Conservation (phyloP, 495 filamentous ascomycete genomes). For the Aspergillus homomorphus region DNA sequence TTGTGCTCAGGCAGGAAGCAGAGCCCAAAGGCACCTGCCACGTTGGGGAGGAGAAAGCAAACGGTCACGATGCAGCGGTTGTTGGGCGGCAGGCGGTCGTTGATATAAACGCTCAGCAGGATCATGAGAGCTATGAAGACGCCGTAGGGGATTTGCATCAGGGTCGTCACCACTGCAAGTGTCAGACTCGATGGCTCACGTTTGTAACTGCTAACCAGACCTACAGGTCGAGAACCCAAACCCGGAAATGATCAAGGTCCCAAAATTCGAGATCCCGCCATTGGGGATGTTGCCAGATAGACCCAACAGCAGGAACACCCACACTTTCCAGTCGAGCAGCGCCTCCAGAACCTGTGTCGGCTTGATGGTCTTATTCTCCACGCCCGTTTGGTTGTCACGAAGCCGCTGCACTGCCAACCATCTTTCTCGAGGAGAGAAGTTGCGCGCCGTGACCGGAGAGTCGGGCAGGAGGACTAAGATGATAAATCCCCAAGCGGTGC, state of each 20-base stretch:
- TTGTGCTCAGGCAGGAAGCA: conserved; percentile 38
- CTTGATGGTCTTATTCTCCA: conserved; percentile 54
- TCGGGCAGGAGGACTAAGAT: conserved; percentile 47
- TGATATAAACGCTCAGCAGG: conserved; percentile 47
- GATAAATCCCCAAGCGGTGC: conserved; percentile 35
- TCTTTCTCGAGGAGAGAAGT: conserved; percentile 41
- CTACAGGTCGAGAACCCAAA: conserved; percentile 50
- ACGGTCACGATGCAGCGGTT: conserved; percentile 47
- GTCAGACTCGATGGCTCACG: neutral
- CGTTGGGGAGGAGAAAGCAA: conserved; percentile 48
- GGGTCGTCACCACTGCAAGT: conserved; percentile 28
- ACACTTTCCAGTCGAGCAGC: conserved; percentile 46
- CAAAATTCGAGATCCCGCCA: conserved; percentile 54
- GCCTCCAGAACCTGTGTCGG: conserved; percentile 48
- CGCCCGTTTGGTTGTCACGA: conserved; percentile 51
- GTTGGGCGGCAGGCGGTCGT: conserved; percentile 47
- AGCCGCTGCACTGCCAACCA: conserved; percentile 50
- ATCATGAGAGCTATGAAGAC: conserved; percentile 51
- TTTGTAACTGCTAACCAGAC: conserved; percentile 21
- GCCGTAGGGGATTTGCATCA: conserved; percentile 54
- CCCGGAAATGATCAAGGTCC: conserved; percentile 55
- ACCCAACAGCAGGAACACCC: conserved; percentile 36
- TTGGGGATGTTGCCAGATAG: conserved; percentile 40
- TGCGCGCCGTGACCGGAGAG: conserved; percentile 42
- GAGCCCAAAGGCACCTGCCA: conserved; percentile 49